Base-by-base conservation (phyloP, 1,139 yeast species). In the Taiozyma sp. region DNA sequence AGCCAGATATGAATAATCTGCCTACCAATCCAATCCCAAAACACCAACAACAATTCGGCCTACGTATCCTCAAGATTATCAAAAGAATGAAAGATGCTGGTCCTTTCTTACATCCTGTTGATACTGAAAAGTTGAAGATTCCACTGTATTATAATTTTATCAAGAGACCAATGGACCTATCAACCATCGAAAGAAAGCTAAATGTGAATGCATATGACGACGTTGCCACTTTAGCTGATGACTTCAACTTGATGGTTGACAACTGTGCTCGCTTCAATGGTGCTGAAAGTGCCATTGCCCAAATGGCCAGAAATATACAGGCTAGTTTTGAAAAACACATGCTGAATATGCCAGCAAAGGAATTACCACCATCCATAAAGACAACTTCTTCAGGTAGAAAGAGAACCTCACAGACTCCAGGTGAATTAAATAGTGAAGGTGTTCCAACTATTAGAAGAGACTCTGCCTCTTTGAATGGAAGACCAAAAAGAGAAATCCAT, bases 401-500 rank as follows among this genome's bases (percentile, higher is more conserved):
- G 58, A 68, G 60, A 54, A 47, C 57, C 13, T 38, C 51, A 29
- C 29, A 23, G 1, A 57, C 65, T 2, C 61, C 66, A 4, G 61
- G 65, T 24, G 75, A 73, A 29, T 60, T 69, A 43, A 70, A 70
- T 44, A 69, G 74, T 4, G 71, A 79, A 40, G 82, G 82, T 12
- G 72, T 78, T 29, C 84, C 81, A 42, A 74, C 67, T 54, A 79
- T 79, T 56, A 78, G 96, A 64, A 78, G 96, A 52, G 90, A 82
- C 48, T 73, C 81, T 7, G 76, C 76, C 3, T 79, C 74, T 46
- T 76, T 72, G 13, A 53, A 53, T 53, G 79, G 78, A 39, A 79
- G 99, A 59, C 98, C 99, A 44, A 92, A 92, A 71, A 82, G 99
- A 60, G 96, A 91, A 62, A 90, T 93, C 48, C 97, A 92, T 65